Evolutionary conservation across 257 asterid species (phyloP), one percentile per base, ranked within the genome.

Genomic region (Misopates orontium): DNA sequence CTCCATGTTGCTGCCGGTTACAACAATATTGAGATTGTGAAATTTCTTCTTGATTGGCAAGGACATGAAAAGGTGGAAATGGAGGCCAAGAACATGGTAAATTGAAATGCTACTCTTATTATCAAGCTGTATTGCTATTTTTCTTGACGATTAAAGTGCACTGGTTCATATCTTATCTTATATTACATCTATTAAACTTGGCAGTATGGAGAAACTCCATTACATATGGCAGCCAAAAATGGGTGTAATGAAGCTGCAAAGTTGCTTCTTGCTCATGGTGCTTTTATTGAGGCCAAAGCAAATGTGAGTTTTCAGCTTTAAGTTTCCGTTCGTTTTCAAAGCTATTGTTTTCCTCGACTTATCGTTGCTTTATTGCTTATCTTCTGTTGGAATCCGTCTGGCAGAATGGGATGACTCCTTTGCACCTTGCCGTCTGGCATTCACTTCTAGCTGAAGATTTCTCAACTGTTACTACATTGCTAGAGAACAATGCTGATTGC

Each of bases 381-480:
- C 44, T 32, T 22, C 23, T 42, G 60, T 17, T 71, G 72, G 68
- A 8, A 58, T 44, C 62, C 60, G 66, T 56, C 73, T 36, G 5
- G 74, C 90, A 92, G 98, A 92, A 92, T 68, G 98, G 97, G 59
- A 92, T 92, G 98, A 86, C 95, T 69, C 99, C 99, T 36, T 66
- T 94, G 75, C 99, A 94, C 80, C 97, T 94, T 80, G 95, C 99
- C 79, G 99, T 94, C 48, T 94, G 99, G 96, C 96, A 94, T 75
- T 86, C 99, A 14, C 86, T 94, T 65, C 81, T 89, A 72, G 82
- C 86, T 19, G 89, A 80, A 73, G 96, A 94, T 65, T 83, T 68
- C 68, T 83, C 93, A 40, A 86, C 97, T 18, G 99, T 94, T 60
- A 78, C 77, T 75, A 88, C 97, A 2, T 82, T 94, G 84, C 89